phyloP scores from a whole-genome alignment of 1,284 basidiomycete genomes.

The Mycosarcoma maydis region DNA sequence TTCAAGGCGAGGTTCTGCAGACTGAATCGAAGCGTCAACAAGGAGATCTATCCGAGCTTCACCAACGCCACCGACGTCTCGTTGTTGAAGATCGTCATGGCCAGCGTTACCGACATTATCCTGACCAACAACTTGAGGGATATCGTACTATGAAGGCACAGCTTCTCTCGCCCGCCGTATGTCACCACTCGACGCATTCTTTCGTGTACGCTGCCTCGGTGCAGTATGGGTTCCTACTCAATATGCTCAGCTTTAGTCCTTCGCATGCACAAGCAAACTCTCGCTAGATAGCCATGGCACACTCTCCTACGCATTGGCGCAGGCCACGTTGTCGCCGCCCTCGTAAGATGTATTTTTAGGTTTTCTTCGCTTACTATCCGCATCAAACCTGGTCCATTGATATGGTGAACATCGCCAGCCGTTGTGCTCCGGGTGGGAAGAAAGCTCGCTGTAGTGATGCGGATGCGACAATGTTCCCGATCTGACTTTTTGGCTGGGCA shows the following conservation, averaged over 20 bases:
- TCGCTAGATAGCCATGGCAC: too few species aligned
- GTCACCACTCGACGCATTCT: too few species aligned
- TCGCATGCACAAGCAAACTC: too few species aligned
- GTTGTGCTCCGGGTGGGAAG: too few species aligned
- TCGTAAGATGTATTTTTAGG: neutral
- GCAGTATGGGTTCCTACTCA: too few species aligned
- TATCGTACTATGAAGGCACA: constrained; percentile 19
- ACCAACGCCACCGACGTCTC: constrained; percentile 93
- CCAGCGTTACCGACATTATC: constrained; percentile 59
- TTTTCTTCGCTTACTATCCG: neutral
- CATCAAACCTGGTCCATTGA: neutral
- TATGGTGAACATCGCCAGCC: too few species aligned
- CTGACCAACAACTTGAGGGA: constrained; percentile 52
- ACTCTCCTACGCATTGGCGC: too few species aligned
- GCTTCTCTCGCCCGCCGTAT: too few species aligned
- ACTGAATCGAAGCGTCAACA: constrained; percentile 82
- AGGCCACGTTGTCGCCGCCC: too few species aligned
- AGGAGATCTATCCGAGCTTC: constrained; percentile 87
- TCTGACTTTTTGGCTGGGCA: constrained; percentile 74
- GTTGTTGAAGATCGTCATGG: constrained; percentile 91
- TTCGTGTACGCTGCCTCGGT: too few species aligned
- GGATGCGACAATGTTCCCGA: constrained; percentile 70
- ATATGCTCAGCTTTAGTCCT: too few species aligned
- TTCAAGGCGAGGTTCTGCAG: constrained; percentile 86
- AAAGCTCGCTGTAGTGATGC: neutral